Conservation (phyloP, 768 basidiomycete genomes). For the Russula ochroleuca region DNA sequence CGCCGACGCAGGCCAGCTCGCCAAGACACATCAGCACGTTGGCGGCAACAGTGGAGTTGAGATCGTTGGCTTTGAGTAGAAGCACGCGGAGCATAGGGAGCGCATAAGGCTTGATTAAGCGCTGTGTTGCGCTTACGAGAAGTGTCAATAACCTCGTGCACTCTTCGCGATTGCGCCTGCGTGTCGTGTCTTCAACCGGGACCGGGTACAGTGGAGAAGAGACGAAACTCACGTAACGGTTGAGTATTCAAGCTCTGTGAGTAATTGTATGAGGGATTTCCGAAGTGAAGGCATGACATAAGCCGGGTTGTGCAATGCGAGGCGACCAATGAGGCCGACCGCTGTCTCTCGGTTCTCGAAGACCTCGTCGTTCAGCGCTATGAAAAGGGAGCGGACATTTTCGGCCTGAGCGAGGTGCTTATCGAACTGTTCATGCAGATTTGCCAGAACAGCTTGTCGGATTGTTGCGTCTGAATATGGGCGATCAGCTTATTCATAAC, state of each 20-base stretch:
- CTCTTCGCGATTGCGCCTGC: slow-evolving; percentile 82
- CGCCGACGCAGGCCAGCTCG: slow-evolving; percentile 88
- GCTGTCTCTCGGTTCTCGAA: slow-evolving; percentile 93
- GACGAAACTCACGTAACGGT: slow-evolving; percentile 64
- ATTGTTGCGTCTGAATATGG: slow-evolving; percentile 46
- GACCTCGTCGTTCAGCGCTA: slow-evolving; percentile 94
- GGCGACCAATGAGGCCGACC: slow-evolving; percentile 83
- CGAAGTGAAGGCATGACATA: slow-evolving; percentile 98
- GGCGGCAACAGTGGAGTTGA: slow-evolving; percentile 82
- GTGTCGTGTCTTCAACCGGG: slow-evolving; percentile 13
- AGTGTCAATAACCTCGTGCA: slow-evolving; percentile 86
- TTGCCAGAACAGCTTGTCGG: slow-evolving; percentile 78
- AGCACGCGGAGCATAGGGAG: slow-evolving; percentile 92
- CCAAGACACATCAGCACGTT: slow-evolving; percentile 93
- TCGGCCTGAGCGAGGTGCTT: slow-evolving; percentile 97
- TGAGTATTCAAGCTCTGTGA: slow-evolving; percentile 96
- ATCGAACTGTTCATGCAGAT: slow-evolving; percentile 90
- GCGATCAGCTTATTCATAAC: neutral
- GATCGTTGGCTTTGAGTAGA: slow-evolving; percentile 82
- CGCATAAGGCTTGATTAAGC: slow-evolving; percentile 93
- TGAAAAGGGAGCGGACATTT: slow-evolving; percentile 95
- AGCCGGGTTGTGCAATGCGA: slow-evolving; percentile 93
- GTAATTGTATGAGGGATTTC: slow-evolving; percentile 90
- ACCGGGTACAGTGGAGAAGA: neutral
- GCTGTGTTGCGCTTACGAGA: slow-evolving; percentile 86